Evolutionary conservation across 345 rosid genomes (phyloP), one percentile per base, ranked within the genome.

Genomic region (Adansonia digitata): DNA sequence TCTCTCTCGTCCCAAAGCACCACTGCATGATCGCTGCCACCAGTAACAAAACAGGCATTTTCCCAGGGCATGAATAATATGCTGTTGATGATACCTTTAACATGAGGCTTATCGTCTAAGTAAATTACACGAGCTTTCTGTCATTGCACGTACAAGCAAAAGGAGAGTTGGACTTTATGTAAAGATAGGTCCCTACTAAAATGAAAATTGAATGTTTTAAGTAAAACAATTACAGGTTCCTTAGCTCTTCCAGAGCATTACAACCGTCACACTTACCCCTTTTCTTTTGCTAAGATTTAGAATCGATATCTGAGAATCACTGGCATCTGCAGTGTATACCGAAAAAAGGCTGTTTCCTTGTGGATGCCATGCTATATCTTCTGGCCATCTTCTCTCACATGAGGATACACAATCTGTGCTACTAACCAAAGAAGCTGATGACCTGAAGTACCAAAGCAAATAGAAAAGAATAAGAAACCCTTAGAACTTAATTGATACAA

Each of bases 311-410:
- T 94, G 98, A 77, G 93, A 87, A 77, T 94, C 98, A 7, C 88
- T 88, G 53, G 84, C 82, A 76, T 94, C 97, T 45, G 95, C 98
- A 75, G 84, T 84, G 76, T 91, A 91, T 73, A 79, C 87, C 72
- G 81, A 86, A 74, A 91, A 81, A 69, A 94, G 77, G 78, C 90
- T 85, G 83, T 88, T 77, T 77, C 98, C 97, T 0, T 79, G 76
- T 52, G 97, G 98, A 77, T 92, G 97, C 98, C 97, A 94, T 26
- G 92, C 89, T 69, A 91, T 80, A 82, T 94, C 98, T 87, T 94
- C 98, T 51, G 92, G 97, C 97, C 98, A 94, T 83, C 93, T 91
- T 81, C 91, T 86, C 74, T 90, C 88, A 78, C 79, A 75, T 40
- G 85, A 82, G 76, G 97, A 92, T 29, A 64, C 61, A 77, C 94